Evolutionary conservation across 108 stramenopile genomes (phyloP).

Genomic region (Aurantiochytrium sp.): DNA sequence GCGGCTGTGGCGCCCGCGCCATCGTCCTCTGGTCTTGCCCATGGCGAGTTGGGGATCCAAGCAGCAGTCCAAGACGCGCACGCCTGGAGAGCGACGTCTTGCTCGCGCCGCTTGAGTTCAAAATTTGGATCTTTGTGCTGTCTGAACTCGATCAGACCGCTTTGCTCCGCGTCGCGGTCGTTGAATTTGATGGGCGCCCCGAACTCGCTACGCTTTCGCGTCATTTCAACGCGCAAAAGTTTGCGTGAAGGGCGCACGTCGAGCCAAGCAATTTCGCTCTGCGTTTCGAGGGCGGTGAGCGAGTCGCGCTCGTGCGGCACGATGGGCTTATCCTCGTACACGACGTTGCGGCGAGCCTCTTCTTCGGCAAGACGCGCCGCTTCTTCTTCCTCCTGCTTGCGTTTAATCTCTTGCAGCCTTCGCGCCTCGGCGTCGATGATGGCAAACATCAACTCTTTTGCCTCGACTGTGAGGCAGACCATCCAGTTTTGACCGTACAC

Average conservation of each 20-base stretch:
- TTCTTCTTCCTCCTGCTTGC: slow-evolving; percentile 29
- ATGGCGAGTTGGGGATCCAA: slow-evolving; percentile 6
- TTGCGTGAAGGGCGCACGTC: slow-evolving; percentile 20
- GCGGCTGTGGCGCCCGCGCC: slow-evolving; percentile 22
- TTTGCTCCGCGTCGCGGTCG: slow-evolving; percentile 41
- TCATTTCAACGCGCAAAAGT: slow-evolving; percentile 27
- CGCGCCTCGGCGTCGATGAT: slow-evolving; percentile 26
- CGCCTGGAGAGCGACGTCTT: slow-evolving; percentile 30
- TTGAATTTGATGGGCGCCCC: slow-evolving; percentile 26
- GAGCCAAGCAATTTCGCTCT: slow-evolving; percentile 28
- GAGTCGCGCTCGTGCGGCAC: slow-evolving; percentile 30
- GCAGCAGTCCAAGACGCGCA: not conserved
- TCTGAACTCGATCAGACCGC: slow-evolving; percentile 36
- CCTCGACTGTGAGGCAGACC: slow-evolving; percentile 40
- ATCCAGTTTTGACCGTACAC: slow-evolving; percentile 49
- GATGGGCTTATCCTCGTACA: slow-evolving; percentile 49
- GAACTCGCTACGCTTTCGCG: slow-evolving; percentile 30
- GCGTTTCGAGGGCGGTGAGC: slow-evolving; percentile 26
- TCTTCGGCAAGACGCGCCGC: slow-evolving; percentile 37
- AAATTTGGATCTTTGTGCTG: slow-evolving; percentile 45
- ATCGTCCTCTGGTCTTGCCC: slow-evolving; percentile 28
- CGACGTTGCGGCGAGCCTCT: slow-evolving; percentile 40
- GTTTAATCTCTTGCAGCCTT: not conserved
- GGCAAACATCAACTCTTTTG: slow-evolving; percentile 21
- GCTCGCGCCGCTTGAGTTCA: slow-evolving; percentile 33